A percentile compares a stretch with the other conserved stretches of the same genome.
phyloP scores from a whole-genome alignment of 2,329 filamentous ascomycete species.

The Alternaria ventricosa region DNA sequence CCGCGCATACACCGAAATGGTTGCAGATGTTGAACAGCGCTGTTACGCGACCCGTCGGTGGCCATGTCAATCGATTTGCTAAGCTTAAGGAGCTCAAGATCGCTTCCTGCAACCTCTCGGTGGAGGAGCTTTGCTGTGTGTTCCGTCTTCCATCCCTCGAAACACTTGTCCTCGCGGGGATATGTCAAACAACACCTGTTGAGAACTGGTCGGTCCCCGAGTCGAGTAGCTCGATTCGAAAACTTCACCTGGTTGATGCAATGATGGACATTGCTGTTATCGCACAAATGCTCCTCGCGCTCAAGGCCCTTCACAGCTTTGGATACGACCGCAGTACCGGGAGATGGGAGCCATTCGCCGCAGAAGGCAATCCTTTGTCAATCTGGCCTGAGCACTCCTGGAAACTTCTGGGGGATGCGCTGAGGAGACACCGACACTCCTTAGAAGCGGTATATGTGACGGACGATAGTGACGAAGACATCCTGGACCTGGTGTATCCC shows the following conservation, averaged over 20 bases:
- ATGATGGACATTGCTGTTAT: conserved; percentile 11
- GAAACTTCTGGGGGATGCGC: conserved; percentile 1
- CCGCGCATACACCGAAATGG: background rate
- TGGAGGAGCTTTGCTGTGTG: background rate
- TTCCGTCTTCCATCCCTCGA: conserved; percentile 8
- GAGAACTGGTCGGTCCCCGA: conserved; percentile 5
- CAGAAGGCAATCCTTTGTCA: background rate
- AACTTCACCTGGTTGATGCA: background rate
- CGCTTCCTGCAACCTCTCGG: background rate
- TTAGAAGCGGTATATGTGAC: background rate
- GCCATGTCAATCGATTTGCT: background rate
- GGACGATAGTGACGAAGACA: background rate
- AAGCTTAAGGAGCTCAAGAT: background rate
- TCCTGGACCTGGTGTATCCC: background rate
- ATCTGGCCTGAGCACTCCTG: conserved; percentile 8
- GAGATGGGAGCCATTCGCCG: conserved; percentile 6
- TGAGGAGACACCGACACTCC: conserved; percentile 2
- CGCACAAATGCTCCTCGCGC: conserved; percentile 1
- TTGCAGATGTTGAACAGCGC: background rate
- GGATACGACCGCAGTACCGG: background rate
- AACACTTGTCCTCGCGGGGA: background rate
- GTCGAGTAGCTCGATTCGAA: conserved; percentile 1
- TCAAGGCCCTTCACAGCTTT: conserved; percentile 8
- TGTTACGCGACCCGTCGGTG: background rate
- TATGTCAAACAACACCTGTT: conserved; percentile 1